phyloP scores from a whole-genome alignment of 345 rosid species.

The Salix viminalis region DNA sequence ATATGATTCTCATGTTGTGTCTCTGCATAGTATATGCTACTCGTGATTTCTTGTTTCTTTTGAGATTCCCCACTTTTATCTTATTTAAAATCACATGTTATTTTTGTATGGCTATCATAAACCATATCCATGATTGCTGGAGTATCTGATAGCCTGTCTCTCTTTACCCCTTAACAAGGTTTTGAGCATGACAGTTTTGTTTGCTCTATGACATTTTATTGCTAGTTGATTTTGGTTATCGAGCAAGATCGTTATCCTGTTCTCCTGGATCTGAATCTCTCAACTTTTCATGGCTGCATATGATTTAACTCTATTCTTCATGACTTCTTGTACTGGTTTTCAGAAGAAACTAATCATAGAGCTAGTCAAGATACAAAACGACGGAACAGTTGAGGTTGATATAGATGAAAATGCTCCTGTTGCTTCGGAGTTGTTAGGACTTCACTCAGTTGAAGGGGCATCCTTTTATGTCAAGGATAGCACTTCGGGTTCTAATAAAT shows the following conservation, averaged over 20 bases:
- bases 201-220: neutral
- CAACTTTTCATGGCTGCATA: constrained; percentile 1
- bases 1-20: neutral
- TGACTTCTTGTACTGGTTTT: constrained; percentile 12
- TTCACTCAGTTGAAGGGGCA: constrained; percentile 50
- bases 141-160: neutral
- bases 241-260: neutral
- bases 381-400: constrained; percentile 94
- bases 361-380: constrained; percentile 83
- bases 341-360: constrained; percentile 83
- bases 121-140: neutral
- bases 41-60: neutral
- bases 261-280: neutral
- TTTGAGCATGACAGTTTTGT: neutral
- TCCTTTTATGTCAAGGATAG: constrained; percentile 38
- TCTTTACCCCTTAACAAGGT: neutral
- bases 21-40: neutral
- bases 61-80: neutral
- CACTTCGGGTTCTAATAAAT: constrained; percentile 40
- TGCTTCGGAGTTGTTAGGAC: constrained; percentile 75
- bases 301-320: constrained; percentile 4
- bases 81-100: neutral
- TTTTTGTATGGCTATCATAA: neutral
- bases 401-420: constrained; percentile 56
- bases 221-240: neutral